A percentile compares a stretch with the other conserved stretches of the same genome.
These are phyloP conservation scores for Fomitopsis palustris DNA, from an alignment of 1,284 basidiomycete species.

Conservation along the genomic window DNA sequence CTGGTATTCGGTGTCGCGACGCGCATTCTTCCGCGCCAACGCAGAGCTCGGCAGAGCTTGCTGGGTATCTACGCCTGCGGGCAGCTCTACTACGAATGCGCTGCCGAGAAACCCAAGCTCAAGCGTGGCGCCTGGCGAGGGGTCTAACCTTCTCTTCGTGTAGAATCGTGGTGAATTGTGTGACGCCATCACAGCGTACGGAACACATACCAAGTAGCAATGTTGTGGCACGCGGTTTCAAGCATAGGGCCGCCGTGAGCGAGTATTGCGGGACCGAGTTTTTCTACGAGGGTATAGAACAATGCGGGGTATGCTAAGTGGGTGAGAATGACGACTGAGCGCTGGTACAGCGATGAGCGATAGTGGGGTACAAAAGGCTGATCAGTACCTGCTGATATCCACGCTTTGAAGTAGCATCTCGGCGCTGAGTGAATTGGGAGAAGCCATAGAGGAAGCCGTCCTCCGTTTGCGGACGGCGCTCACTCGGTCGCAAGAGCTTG, in stretches of 20 bases:
- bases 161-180: conserved; percentile 10
- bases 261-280: conserved; percentile 78
- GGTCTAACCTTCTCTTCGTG: conserved; percentile 69
- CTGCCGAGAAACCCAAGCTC: conserved; percentile 83
- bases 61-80: conserved; percentile 65
- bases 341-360: conserved; percentile 37
- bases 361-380: conserved; percentile 14
- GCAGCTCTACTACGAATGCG: conserved; percentile 71
- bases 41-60: conserved; percentile 46
- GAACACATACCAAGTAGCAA: conserved; percentile 73
- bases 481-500: conserved; percentile 19
- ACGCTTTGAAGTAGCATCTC: conserved; percentile 67
- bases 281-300: conserved; percentile 66
- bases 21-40: conserved; percentile 2
- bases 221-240: conserved; percentile 83
- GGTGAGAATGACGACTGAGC: conserved; percentile 84
- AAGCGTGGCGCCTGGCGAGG: conserved; percentile 52
- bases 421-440: conserved; percentile 76
- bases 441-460: conserved; percentile 83
- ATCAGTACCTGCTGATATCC: conserved; percentile 79
- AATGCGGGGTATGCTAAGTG: conserved; percentile 83
- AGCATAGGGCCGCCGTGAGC: conserved; percentile 75
- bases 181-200: conserved; percentile 2
- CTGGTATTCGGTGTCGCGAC: conserved; percentile 15
- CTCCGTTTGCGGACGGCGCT: conserved; percentile 35